These are phyloP conservation scores for Pistacia integerrima DNA, from an alignment of 345 rosid species.

Conservation along the genomic window DNA sequence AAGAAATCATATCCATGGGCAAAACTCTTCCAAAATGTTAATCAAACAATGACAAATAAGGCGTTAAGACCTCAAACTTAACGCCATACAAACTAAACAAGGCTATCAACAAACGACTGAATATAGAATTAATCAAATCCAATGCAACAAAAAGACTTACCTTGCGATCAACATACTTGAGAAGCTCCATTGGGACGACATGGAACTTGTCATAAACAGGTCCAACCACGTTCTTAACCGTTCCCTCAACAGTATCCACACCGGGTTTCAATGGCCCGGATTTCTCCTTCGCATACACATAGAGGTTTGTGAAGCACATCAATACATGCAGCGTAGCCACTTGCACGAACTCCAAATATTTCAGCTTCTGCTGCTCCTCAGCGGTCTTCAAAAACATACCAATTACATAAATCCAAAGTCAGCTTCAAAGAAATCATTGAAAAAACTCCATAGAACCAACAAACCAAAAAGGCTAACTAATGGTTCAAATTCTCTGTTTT, in stretches of 20 bases:
- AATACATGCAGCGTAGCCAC: conserved; percentile 60
- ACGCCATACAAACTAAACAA: not conserved
- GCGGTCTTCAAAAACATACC: not conserved
- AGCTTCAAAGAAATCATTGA: not conserved
- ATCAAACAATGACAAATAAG: not conserved
- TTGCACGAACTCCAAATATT: conserved; percentile 83
- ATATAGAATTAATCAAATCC: not conserved
- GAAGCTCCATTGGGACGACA: conserved; percentile 61
- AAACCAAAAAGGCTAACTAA: not conserved
- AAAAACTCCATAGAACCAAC: not conserved
- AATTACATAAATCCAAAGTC: not conserved
- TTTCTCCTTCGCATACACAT: conserved; percentile 71
- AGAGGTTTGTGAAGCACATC: conserved; percentile 56
- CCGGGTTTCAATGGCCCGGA: conserved; percentile 82
- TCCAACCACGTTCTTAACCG: conserved; percentile 73
- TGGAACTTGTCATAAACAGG: conserved; percentile 76
- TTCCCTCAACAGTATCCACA: conserved; percentile 81
- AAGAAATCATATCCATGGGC: not conserved
- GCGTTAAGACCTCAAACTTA: not conserved
- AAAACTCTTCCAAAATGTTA: not conserved
- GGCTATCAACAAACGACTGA: not conserved
- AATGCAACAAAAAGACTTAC: conserved; percentile 26
- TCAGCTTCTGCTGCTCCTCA: conserved; percentile 54
- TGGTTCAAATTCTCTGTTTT: no score
- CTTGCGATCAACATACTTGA: conserved; percentile 82